Conservation (phyloP, 371 early-diverging fungal genomes). For the Mucor lusitanicus region DNA sequence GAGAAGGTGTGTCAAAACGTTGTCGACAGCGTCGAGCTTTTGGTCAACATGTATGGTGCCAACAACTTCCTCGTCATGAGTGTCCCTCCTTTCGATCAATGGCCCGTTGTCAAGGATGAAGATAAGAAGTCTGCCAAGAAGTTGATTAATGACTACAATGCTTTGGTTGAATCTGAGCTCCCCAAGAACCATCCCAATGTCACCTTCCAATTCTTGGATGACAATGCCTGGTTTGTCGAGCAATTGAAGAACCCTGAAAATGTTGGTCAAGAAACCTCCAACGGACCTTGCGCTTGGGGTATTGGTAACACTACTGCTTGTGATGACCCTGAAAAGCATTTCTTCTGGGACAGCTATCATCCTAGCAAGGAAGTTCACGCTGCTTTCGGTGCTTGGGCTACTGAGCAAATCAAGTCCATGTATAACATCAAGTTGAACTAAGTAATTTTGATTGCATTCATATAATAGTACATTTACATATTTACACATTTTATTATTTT, state of each 20-base stretch:
- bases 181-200: slow-evolving; percentile 12
- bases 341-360: slow-evolving; percentile 28
- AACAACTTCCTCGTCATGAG: slow-evolving; percentile 19
- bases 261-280: slow-evolving; percentile 13
- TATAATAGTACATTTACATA: neutral
- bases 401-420: neutral
- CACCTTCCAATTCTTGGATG: slow-evolving; percentile 12
- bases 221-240: slow-evolving; percentile 6
- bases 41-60: slow-evolving; percentile 18
- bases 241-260: slow-evolving; percentile 16
- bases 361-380: slow-evolving; percentile 26
- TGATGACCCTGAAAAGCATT: slow-evolving; percentile 16
- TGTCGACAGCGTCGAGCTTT: slow-evolving; percentile 4
- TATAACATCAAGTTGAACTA: neutral
- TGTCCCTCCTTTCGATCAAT: slow-evolving; percentile 21
- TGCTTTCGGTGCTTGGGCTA: slow-evolving; percentile 20
- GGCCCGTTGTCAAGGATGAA: neutral
- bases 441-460: too few species aligned
- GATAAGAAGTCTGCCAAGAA: neutral
- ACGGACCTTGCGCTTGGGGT: slow-evolving; percentile 31
- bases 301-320: slow-evolving; percentile 26
- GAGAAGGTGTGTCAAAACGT: slow-evolving; percentile 17
- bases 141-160: slow-evolving; percentile 3
- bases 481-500: neutral
- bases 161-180: slow-evolving; percentile 9